A percentile compares a stretch with the other conserved stretches of the same genome.
These are phyloP conservation scores for Plasmodium adleri DNA, from an alignment of 169 alveolate species.

Conservation along the genomic window DNA sequence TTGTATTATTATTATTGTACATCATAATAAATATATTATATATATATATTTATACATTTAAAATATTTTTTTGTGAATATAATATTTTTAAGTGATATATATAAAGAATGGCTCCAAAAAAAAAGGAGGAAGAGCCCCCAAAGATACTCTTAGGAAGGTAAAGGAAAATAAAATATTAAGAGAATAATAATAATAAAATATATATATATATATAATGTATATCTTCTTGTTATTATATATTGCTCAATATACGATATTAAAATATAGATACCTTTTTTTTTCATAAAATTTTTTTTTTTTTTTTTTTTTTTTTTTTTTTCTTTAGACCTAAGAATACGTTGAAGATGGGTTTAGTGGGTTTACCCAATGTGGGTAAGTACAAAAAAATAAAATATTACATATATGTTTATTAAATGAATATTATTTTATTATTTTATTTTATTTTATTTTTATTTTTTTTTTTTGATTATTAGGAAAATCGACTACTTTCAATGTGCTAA, in stretches of 20 bases:
- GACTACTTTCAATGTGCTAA: conserved; percentile 96
- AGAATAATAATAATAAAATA: too few species aligned
- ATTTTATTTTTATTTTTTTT: conserved; percentile 83
- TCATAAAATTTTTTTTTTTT: neutral
- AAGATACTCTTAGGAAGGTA: conserved; percentile 80
- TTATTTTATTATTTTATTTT: conserved; percentile 23
- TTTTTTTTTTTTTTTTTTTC: neutral
- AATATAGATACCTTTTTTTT: neutral
- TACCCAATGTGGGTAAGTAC: conserved; percentile 97
- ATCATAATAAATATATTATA: too few species aligned
- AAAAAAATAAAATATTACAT: neutral
- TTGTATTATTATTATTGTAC: too few species aligned
- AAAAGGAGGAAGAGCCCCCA: conserved; percentile 84
- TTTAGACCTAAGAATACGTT: conserved; percentile 91
- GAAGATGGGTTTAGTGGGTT: conserved; percentile 99
- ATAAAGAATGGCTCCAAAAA: conserved; percentile 88
- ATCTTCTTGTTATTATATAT: neutral
- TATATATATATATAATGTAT: neutral
- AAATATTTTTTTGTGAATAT: too few species aligned
- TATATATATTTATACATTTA: too few species aligned
- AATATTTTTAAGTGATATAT: too few species aligned
- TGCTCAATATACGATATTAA: neutral
- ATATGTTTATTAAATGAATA: too few species aligned
- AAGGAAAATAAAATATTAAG: too few species aligned
- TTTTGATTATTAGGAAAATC: conserved; percentile 92